Evolutionary conservation across 1,284 basidiomycete genomes (phyloP), one percentile per base, ranked within the genome.

Genomic region (Austroboletus niveus): DNA sequence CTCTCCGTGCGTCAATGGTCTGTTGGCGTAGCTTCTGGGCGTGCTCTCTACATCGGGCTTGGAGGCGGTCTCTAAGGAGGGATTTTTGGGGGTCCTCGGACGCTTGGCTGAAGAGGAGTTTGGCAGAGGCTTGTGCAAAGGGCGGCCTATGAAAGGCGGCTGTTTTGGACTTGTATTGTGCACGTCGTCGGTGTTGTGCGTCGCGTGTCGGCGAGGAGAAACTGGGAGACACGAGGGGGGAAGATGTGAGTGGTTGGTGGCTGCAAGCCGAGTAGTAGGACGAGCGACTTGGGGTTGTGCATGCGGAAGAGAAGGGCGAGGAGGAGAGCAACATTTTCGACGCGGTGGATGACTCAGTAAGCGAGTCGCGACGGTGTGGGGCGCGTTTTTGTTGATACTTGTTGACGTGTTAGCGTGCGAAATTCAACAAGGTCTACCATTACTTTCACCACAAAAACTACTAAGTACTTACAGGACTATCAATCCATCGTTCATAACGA

Each of bases 11-110:
- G 15, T 62, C 68, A 3, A 85, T 65, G 31, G 76, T 76, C 30
- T 72, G 75, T 41, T 76, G 73, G 44, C 84, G 73, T 5, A 81
- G 79, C 54, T 75, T 76, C 36, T 72, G 71, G 1, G 81, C 84
- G 22, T 82, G 74, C 61, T 84, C 80, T 40, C 83, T 63, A 64
- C 84, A 87, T 39, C 77, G 74, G 4, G 76, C 76, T 58, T 77
- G 77, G 60, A 89, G 79, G n/a, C 79, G 76, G 45, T 84, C 79
- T 22, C 83, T 69, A 42, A 89, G 66, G 40, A 88, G 75, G 4
- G 68, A 56, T 47, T 78, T 80, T 53, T 74, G 69, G 1, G 75
- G 64, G 1, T 77, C 77, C 31, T 69, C 62, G 11, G 56, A 52
- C 11, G 51, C 58, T 52, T 48, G 62, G 40, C 5, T 50, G 42